Conservation (phyloP, 2,329 filamentous ascomycete species). For the Neonectria coccinea region DNA sequence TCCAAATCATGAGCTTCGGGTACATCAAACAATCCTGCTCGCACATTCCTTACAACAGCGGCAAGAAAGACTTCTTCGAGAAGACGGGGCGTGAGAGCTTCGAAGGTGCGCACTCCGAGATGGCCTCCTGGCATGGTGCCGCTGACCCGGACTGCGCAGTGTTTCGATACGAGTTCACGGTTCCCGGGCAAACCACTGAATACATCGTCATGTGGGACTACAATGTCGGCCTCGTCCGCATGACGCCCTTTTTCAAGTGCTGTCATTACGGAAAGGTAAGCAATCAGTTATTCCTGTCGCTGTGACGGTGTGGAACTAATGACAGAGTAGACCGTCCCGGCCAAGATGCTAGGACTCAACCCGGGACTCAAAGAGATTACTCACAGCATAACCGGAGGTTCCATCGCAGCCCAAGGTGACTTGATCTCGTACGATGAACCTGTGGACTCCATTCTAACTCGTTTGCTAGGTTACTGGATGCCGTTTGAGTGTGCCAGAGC, state of each 20-base stretch:
- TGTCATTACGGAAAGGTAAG: constrained; percentile 86
- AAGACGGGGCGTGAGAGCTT: constrained; percentile 91
- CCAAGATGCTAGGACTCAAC: constrained; percentile 83
- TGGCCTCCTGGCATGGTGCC: background rate
- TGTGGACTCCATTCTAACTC: constrained; percentile 24
- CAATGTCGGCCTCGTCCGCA: constrained; percentile 90
- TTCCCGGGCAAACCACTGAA: constrained; percentile 73
- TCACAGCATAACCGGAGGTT: constrained; percentile 93
- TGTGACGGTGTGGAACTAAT: constrained; percentile 28
- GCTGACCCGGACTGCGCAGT: constrained; percentile 28
- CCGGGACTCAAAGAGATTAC: constrained; percentile 88
- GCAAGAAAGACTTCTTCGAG: constrained; percentile 88
- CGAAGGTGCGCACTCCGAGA: constrained; percentile 71
- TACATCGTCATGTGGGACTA: constrained; percentile 97
- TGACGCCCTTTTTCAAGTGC: constrained; percentile 95
- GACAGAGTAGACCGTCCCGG: constrained; percentile 80
- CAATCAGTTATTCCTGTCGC: constrained; percentile 15
- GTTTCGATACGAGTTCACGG: constrained; percentile 75
- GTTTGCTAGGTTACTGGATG: constrained; percentile 90
- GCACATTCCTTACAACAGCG: constrained; percentile 94
- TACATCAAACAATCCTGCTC: constrained; percentile 71
- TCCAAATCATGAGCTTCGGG: constrained; percentile 74
- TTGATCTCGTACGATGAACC: constrained; percentile 29
- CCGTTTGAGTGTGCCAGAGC: constrained; percentile 88
- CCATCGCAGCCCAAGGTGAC: constrained; percentile 88